Percentiles rank a stretch among this genome's conserved stretches.
Conservation (phyloP, 495 filamentous ascomycete genomes). For the Penicillium cataractarum region DNA sequence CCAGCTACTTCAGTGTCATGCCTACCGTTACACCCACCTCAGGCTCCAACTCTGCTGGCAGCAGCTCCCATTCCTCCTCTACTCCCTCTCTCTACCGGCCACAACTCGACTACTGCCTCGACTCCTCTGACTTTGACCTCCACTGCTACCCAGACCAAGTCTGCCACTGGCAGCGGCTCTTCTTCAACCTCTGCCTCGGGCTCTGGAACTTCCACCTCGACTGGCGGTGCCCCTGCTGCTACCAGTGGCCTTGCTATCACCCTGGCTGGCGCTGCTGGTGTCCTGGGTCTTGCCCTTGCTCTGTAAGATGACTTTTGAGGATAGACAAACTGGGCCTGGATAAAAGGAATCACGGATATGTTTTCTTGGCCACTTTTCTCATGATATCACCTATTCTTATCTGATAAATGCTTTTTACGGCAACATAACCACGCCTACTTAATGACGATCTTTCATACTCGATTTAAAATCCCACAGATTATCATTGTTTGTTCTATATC, state of each 20-base stretch:
- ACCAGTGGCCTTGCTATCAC: slow-evolving; percentile 25
- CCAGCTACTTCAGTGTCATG: slow-evolving; percentile 6
- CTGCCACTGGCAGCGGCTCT: not conserved
- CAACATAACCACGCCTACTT: not conserved
- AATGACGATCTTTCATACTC: slow-evolving; percentile 1
- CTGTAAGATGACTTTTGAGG: slow-evolving; percentile 11
- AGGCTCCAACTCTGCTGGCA: slow-evolving; percentile 3
- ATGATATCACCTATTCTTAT: not conserved
- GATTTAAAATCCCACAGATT: not conserved
- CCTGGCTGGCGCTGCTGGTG: slow-evolving; percentile 28
- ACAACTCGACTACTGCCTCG: not conserved
- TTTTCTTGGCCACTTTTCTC: not conserved
- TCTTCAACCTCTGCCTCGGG: slow-evolving; percentile 14
- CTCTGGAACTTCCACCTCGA: slow-evolving; percentile 14
- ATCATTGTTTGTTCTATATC: not conserved
- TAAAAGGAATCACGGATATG: not conserved
- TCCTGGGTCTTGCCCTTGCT: slow-evolving; percentile 32
- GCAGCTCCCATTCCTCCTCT: not conserved
- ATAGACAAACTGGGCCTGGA: not conserved
- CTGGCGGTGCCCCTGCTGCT: slow-evolving; percentile 19
- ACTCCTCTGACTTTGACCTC: slow-evolving; percentile 4
- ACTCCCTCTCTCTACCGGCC: slow-evolving; percentile 4
- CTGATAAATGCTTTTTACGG: not conserved
- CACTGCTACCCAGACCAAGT: slow-evolving; percentile 4
- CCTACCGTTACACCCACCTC: slow-evolving; percentile 1